These are phyloP conservation scores for Acer negundo DNA, from an alignment of 345 rosid species.

Conservation along the genomic window DNA sequence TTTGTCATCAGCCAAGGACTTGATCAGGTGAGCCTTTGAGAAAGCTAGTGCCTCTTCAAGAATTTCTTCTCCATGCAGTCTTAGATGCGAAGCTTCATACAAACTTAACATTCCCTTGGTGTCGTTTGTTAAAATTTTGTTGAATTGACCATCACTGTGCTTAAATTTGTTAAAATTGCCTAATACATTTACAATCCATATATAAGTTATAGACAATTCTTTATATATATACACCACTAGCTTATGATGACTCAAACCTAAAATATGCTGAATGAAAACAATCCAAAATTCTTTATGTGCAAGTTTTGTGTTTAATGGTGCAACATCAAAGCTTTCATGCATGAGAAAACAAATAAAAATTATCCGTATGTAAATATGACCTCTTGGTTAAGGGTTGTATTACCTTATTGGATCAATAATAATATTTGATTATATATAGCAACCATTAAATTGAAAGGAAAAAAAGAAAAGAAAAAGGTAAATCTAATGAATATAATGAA, in stretches of 20 bases:
- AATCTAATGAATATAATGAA: no score
- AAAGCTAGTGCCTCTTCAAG: background rate
- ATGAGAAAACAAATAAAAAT: no score
- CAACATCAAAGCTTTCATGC: no score
- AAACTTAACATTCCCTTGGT: background rate
- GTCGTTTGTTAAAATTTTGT: background rate
- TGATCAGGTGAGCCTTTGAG: background rate
- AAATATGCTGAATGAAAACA: no score
- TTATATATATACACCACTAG: background rate
- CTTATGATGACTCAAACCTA: no score
- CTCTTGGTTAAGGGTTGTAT: no score
- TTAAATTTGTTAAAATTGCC: background rate
- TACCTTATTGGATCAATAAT: no score
- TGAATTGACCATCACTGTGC: background rate
- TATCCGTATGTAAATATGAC: no score
- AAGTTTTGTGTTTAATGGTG: background rate
- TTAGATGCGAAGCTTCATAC: conserved; percentile 8
- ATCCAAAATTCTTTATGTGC: background rate
- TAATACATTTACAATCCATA: background rate
- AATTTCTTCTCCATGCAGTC: background rate
- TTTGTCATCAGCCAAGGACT: background rate
- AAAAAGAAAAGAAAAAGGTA: no score
- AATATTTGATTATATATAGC: no score
- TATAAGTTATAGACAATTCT: background rate
- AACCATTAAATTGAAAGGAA: no score